A percentile compares a stretch with the other conserved stretches of the same genome.
These are phyloP conservation scores for Pythium folliculosum DNA, from an alignment of 352 stramenopile genomes.

Conservation along the genomic window DNA sequence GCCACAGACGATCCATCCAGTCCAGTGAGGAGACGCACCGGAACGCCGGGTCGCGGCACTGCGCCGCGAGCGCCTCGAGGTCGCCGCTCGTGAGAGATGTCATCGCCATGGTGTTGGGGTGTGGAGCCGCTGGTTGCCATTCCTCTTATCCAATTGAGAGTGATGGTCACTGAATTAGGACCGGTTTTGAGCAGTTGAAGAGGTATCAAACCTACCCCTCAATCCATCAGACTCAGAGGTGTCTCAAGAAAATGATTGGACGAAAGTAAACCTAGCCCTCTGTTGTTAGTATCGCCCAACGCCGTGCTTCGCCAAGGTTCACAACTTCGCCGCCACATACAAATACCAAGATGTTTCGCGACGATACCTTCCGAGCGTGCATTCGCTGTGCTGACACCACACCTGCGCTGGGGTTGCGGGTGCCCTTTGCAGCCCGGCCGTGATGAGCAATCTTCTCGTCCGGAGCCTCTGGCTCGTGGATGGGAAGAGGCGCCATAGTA, in stretches of 20 bases:
- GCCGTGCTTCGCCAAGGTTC: not conserved
- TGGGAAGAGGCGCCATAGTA: not conserved
- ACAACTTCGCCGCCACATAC: conserved; percentile 1
- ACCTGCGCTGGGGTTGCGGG: conserved; percentile 8
- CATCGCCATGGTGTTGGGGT: not conserved
- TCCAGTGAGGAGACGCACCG: too few relatives aligned
- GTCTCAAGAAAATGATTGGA: not conserved
- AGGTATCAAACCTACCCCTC: conserved; percentile 2
- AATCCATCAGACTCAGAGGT: not conserved
- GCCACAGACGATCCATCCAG: too few relatives aligned
- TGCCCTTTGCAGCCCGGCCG: not conserved
- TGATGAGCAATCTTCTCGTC: conserved; percentile 8
- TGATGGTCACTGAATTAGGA: conserved; percentile 27
- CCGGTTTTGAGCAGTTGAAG: not conserved
- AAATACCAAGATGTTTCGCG: conserved; percentile 15
- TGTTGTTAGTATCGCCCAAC: not conserved
- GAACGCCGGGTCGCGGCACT: conserved; percentile 53
- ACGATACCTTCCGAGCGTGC: conserved; percentile 16
- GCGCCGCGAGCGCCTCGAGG: conserved; percentile 53
- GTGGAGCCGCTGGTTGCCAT: conserved; percentile 24
- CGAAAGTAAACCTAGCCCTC: conserved; percentile 13
- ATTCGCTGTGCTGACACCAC: not conserved
- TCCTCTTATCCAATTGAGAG: conserved; percentile 17
- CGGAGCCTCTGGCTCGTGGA: conserved; percentile 1
- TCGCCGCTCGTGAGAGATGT: conserved; percentile 22